Evolutionary conservation across 768 basidiomycete genomes (phyloP).

Genomic region (Dioszegia hungarica): DNA sequence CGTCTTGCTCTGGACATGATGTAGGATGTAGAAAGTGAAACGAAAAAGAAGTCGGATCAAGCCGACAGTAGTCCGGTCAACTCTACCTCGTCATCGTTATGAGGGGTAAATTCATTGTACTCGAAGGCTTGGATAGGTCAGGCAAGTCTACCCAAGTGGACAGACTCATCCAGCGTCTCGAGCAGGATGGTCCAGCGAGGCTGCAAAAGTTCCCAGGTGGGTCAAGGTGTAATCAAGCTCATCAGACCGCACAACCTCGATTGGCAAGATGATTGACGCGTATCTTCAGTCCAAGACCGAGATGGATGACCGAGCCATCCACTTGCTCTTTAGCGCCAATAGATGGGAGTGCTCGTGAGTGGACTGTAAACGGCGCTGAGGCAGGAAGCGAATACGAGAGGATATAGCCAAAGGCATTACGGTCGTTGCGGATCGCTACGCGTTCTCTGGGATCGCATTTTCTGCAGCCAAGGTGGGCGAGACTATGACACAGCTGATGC

Average conservation of each 20-base stretch:
- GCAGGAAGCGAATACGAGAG: constrained; percentile 60
- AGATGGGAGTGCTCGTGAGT: constrained; percentile 88
- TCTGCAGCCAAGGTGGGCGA: constrained; percentile 52
- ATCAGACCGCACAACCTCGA: constrained; percentile 81
- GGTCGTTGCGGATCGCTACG: constrained; percentile 87
- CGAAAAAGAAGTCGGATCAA: constrained; percentile 4
- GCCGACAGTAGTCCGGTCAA: constrained; percentile 8
- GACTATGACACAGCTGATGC: background rate
- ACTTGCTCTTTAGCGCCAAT: constrained; percentile 93
- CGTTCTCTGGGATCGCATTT: constrained; percentile 94
- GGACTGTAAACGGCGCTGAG: background rate
- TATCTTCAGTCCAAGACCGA: constrained; percentile 81
- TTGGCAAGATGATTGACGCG: constrained; percentile 86
- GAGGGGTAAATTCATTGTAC: constrained; percentile 74
- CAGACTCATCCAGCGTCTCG: constrained; percentile 58
- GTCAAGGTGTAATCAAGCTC: constrained; percentile 8
- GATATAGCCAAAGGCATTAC: constrained; percentile 62
- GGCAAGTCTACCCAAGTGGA: constrained; percentile 88
- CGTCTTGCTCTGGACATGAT: constrained; percentile 27
- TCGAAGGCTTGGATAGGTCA: constrained; percentile 92
- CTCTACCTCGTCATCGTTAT: background rate
- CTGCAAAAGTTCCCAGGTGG: constrained; percentile 86
- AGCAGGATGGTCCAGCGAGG: constrained; percentile 57
- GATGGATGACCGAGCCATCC: constrained; percentile 84
- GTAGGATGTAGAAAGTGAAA: background rate